Evolutionary conservation across 2,329 filamentous ascomycete genomes (phyloP).

Genomic region (Epicoccum nigrum): DNA sequence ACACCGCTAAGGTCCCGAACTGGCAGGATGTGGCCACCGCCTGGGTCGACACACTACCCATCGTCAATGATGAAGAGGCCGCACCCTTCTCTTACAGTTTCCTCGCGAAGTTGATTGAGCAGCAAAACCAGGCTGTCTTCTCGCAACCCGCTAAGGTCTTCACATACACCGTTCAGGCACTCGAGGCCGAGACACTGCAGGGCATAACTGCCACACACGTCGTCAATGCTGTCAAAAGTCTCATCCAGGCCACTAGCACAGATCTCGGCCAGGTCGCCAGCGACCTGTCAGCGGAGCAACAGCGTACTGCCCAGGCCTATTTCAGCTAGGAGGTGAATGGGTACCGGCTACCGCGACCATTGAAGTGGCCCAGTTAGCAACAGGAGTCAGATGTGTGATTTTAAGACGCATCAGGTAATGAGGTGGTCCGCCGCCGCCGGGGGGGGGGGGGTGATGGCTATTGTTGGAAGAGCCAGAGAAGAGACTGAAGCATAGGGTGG

Average conservation of each 20-base stretch:
- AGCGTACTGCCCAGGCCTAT: slow-evolving; percentile 76
- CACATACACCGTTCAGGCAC: slow-evolving; percentile 80
- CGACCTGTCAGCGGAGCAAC: slow-evolving; percentile 78
- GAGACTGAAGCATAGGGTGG: slow-evolving; percentile 11
- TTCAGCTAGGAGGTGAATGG: slow-evolving; percentile 64
- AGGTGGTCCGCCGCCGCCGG: background rate
- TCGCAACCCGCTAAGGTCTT: slow-evolving; percentile 82
- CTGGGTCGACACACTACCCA: slow-evolving; percentile 90
- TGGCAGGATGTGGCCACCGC: slow-evolving; percentile 76
- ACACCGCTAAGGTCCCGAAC: slow-evolving; percentile 76
- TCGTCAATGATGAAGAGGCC: slow-evolving; percentile 95
- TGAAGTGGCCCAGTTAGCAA: background rate
- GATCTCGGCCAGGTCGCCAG: slow-evolving; percentile 78
- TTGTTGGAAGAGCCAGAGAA: slow-evolving; percentile 1
- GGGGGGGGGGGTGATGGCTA: background rate
- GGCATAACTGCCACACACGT: slow-evolving; percentile 81
- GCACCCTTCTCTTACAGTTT: slow-evolving; percentile 96
- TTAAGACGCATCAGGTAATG: background rate
- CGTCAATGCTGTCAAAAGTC: slow-evolving; percentile 75
- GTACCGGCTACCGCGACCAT: slow-evolving; percentile 4
- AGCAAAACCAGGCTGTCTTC: slow-evolving; percentile 86
- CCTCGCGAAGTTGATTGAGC: slow-evolving; percentile 86
- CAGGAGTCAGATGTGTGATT: background rate
- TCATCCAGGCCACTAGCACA: slow-evolving; percentile 75
- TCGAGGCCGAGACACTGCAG: slow-evolving; percentile 88